These are phyloP conservation scores for Talaromyces adpressus DNA, from an alignment of 495 filamentous ascomycete genomes.

Conservation along the genomic window DNA sequence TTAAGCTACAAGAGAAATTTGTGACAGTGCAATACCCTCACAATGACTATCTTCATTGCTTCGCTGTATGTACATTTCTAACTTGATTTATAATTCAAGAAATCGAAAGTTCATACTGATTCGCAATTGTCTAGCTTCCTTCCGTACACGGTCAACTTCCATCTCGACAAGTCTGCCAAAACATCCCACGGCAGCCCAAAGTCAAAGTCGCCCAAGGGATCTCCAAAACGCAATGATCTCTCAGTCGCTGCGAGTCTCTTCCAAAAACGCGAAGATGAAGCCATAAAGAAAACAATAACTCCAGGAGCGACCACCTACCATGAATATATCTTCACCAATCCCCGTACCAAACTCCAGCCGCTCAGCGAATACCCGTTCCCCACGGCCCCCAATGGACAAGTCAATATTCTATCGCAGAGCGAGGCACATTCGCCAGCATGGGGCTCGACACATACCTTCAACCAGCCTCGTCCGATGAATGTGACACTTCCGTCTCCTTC, in stretches of 20 bases:
- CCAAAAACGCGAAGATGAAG: conserved; percentile 30
- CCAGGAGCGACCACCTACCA: conserved; percentile 57
- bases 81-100: not conserved
- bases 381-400: conserved; percentile 7
- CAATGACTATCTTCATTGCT: conserved; percentile 75
- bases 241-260: conserved; percentile 29
- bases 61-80: conserved; percentile 56
- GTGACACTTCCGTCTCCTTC: conserved; percentile 62
- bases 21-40: conserved; percentile 16
- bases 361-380: conserved; percentile 29
- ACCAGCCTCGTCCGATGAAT: conserved; percentile 68
- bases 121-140: conserved; percentile 50
- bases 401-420: conserved; percentile 29
- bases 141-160: conserved; percentile 82
- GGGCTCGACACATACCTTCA: conserved; percentile 55
- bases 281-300: conserved; percentile 29
- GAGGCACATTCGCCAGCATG: conserved; percentile 48
- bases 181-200: conserved; percentile 18
- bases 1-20: not conserved
- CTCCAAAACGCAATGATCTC: conserved; percentile 20
- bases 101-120: conserved; percentile 11
- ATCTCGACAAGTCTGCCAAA: conserved; percentile 24
- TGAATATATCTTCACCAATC: conserved; percentile 50
- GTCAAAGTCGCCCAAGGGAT: conserved; percentile 12
- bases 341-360: not conserved